Base-by-base conservation (phyloP, 495 filamentous ascomycete species). In the Hypoxylon perforatum region DNA sequence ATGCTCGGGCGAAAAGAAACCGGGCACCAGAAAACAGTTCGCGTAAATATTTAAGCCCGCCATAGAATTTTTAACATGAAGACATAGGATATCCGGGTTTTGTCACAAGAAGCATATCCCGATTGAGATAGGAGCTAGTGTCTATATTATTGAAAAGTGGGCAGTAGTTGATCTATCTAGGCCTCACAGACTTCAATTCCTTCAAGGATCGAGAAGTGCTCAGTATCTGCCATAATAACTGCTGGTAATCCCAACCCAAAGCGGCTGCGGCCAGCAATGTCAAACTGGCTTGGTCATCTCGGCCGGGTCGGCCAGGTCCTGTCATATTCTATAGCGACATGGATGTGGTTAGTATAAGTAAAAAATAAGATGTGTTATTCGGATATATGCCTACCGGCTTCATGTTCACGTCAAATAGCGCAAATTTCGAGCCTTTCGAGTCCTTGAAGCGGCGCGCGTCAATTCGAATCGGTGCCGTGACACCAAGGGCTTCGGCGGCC, bases 371-470 rank as follows among this genome's bases (percentile, higher is more conserved):
- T 35, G 11, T 35, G 11, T 11, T 35, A 35, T 35, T 35, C 30
- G 30, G 5, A 35, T 35, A 11, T n/a, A 4, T 53, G 38, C 78
- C 64, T 59, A 79, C 77, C 8, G 76, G 77, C 58, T 81, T 81
- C 76, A 79, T 74, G 61, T 81, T 79, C 11, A 81, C 71, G 70
- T 81, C 77, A 51, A 81, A 81, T 38, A 79, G 65, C n/a, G 73
- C 77, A 67, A 80, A 80, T 8, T 69, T 56, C 0, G 58, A 63
- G 2, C 60, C 60, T 3, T 55, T 42, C 8, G 45, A 60, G 14
- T 54, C 47, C 7, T 45, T 51, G 28, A 77, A 77, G 10, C 78
- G 61, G 19, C 78, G 53, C 1, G 75, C 59, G 45, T 79, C 77
- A 47, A 81, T 70, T 5, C 78, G 68, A 45, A 79, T 77, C 11